phyloP scores from a whole-genome alignment of 129 eudicot genomes.

The Artemisia tridentata region DNA sequence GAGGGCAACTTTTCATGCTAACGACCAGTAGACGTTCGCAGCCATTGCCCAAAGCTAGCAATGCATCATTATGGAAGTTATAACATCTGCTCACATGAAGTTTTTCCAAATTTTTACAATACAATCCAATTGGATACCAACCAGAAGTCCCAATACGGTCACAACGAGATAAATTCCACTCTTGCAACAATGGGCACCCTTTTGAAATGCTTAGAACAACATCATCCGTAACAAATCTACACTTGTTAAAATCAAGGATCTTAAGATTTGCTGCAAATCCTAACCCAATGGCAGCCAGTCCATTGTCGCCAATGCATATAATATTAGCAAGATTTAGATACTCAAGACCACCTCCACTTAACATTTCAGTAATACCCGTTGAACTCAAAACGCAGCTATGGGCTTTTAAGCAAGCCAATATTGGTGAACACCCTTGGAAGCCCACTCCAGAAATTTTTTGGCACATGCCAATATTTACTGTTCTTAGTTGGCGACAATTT shows the following conservation, averaged over 20 bases:
- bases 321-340: too few relatives aligned
- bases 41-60: constrained; percentile 46
- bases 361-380: too few relatives aligned
- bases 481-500: constrained; percentile 43
- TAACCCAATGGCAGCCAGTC: too few relatives aligned
- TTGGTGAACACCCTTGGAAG: constrained; percentile 40
- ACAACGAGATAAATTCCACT: constrained; percentile 67
- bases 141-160: constrained; percentile 38
- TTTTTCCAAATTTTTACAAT: constrained; percentile 47
- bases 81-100: constrained; percentile 64
- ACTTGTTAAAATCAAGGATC: too few relatives aligned
- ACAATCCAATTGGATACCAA: constrained; percentile 52
- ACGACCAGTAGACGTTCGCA: constrained; percentile 44
- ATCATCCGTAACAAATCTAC: too few relatives aligned
- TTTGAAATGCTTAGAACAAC: constrained; percentile 28
- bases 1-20: constrained; percentile 39
- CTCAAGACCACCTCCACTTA: too few relatives aligned
- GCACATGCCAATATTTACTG: constrained; percentile 42
- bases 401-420: too few relatives aligned
- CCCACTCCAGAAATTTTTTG: constrained; percentile 43
- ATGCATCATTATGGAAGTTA: constrained; percentile 42
- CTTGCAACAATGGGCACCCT: constrained; percentile 58
- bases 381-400: too few relatives aligned
- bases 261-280: too few relatives aligned
- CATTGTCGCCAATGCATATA: too few relatives aligned